Percentiles rank a stretch among this genome's conserved stretches.
These are phyloP conservation scores for Ophiostoma himal-ulmi DNA, from an alignment of 2,329 filamentous ascomycete species.

Conservation along the genomic window DNA sequence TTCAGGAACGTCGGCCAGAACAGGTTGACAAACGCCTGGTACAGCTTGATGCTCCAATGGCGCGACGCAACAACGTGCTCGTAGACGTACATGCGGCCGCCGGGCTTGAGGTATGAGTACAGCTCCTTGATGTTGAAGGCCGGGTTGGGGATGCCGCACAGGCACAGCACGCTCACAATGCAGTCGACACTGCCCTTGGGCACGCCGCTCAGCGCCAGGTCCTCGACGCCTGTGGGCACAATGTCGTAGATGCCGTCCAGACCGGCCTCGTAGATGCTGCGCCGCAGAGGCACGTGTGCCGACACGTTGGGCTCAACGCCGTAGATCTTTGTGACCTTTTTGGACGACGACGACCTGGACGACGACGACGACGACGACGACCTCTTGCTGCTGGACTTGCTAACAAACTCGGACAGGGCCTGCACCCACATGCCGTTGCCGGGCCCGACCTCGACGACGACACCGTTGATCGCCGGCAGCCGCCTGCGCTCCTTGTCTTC, in stretches of 20 bases:
- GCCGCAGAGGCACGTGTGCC: conserved; percentile 45
- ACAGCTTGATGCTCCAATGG: conserved; percentile 39
- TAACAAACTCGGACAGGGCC: background rate
- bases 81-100: conserved; percentile 57
- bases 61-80: conserved; percentile 50
- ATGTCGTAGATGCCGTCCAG: conserved; percentile 55
- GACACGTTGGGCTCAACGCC: conserved; percentile 59
- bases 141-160: conserved; percentile 59
- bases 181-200: conserved; percentile 50
- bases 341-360: conserved; percentile 3
- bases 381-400: background rate
- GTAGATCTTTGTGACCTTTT: conserved; percentile 45
- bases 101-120: conserved; percentile 54
- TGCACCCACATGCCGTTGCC: conserved; percentile 57
- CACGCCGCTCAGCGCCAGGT: conserved; percentile 44
- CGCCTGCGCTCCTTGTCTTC: conserved; percentile 14
- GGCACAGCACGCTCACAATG: conserved; percentile 55
- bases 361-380: background rate
- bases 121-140: conserved; percentile 49
- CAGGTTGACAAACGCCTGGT: conserved; percentile 49
- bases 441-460: conserved; percentile 58
- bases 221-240: conserved; percentile 57
- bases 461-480: conserved; percentile 41
- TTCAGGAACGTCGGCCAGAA: conserved; percentile 49
- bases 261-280: conserved; percentile 45